Base-by-base conservation (phyloP, 352 stramenopile genomes). In the Globisporangium takayamanum region DNA sequence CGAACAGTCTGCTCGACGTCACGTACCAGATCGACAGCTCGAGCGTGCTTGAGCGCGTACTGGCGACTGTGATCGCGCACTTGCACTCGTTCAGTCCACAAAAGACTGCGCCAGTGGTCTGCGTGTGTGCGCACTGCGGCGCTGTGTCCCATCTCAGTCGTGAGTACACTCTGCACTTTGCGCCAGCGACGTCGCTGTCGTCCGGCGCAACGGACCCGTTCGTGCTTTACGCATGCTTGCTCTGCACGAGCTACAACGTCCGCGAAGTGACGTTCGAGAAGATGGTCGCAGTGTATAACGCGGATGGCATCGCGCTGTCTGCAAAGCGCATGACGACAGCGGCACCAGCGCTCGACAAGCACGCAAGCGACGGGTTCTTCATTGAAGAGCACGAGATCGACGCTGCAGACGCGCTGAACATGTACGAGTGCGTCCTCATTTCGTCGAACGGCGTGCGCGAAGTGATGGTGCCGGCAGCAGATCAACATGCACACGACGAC, bases 241-340 rank as follows among this genome's bases (percentile, higher is more conserved):
- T 94, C 5, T 94, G 84, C 52, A 73, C 62, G 22, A 92, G 80
- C 49, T 70, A 64, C 60, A 91, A 94, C 49, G 76, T 92, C 3
- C 80, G 84, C 8, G 84, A 94, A 56, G 59, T 74, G 39, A 71
- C 72, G 10, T 72, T 69, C 36, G 84, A 90, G 30, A 80, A 78
- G 26, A 70, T 94, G 52, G 49, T 77, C 15, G 64, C 63, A 20
- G 60, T 82, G 22, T 87, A 78, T 62, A 61, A 59, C 1, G 67
- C 67, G 12, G 77, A 89, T 50, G 78, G 69, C 5, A 65, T 87
- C 39, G 50, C 59, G 1, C 62, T 84, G 18, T 64, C 68, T 20
- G 75, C 73, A 28, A 74, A 68, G 22, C 73, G 67, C 8, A 58
- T 61, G 45, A 39, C 75, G 45, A 39, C 75, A 8, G 20, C 76